Base-by-base conservation (phyloP, 2,329 filamentous ascomycete species). In the Trichothecium sympodiale region DNA sequence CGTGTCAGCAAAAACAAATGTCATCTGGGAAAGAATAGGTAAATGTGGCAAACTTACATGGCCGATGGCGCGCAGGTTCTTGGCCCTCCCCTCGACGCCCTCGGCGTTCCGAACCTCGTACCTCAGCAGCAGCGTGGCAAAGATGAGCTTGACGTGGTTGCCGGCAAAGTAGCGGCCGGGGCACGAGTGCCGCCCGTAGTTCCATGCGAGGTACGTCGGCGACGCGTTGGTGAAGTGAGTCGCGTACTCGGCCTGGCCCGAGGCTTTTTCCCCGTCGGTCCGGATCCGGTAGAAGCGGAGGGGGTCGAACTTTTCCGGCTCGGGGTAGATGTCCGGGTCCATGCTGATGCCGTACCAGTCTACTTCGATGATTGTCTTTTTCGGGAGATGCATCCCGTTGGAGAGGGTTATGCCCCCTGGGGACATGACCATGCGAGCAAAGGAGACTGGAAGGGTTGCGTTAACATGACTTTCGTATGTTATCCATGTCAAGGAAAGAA, bases 111-210 rank as follows among this genome's bases (percentile, higher is more conserved):
- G 17, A 12, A 58, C 41, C 18, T 64, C 59, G 43, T 61, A 61
- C 20, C 51, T 56, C 0, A 27, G 23, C 17, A 34, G 25, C 33
- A 34, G 23, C 18, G 20, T 28, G 18, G 31, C 54, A 7, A 71
- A 38, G 8, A 68, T 48, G 48, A 71, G 64, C 48, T 72, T 71
- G 16, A 68, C 50, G 47, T 69, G 65, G 34, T 64, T 59, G 0
- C 61, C 57, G 0, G 67, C 66, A 41, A 71, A 69, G 51, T 71
- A 71, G 2, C 67, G 56, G 0, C 68, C 68, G 1, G 64, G 61
- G 35, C 67, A 65, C 5, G 60, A 65, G 47, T 73, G 67, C 36
- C 63, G 54, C 3, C 71, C 71, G 41, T 71, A 64, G 1, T 70
- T 67, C 44, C 73, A 74, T 0, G 62, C 53, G 16, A 72, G 70